Percentiles rank a stretch among this genome's conserved stretches.
These are phyloP conservation scores for Pythium brassicae DNA, from an alignment of 352 stramenopile genomes.

Conservation along the genomic window DNA sequence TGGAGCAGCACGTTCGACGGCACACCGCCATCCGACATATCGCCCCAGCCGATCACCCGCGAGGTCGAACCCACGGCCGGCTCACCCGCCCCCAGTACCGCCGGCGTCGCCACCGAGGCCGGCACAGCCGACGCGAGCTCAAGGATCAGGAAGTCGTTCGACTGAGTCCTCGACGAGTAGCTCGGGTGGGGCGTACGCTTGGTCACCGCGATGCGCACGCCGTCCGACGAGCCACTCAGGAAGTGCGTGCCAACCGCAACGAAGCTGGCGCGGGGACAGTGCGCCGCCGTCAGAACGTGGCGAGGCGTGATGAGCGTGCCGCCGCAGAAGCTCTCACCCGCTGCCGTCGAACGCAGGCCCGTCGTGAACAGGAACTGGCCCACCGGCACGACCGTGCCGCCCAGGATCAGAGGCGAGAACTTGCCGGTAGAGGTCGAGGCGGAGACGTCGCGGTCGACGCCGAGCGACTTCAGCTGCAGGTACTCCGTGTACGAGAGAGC, in stretches of 20 bases:
- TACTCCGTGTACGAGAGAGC: too few species aligned
- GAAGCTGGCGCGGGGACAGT: conserved; percentile 36
- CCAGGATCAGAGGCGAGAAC: conserved; percentile 42
- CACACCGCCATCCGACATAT: conserved; percentile 13
- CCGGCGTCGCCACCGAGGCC: conserved; percentile 27
- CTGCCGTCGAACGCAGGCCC: conserved; percentile 15
- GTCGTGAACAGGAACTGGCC: conserved; percentile 29
- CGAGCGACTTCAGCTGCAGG: too few species aligned
- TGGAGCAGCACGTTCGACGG: conserved; percentile 29
- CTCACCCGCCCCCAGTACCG: conserved; percentile 17
- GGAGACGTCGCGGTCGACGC: too few species aligned
- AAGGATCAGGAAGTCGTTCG: conserved; percentile 53
- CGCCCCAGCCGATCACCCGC: conserved; percentile 25
- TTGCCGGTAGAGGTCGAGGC: too few species aligned
- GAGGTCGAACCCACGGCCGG: conserved; percentile 8
- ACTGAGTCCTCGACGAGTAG: conserved; percentile 21
- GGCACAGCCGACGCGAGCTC: conserved; percentile 33
- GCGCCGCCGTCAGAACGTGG: conserved; percentile 40
- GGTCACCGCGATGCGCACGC: conserved; percentile 43
- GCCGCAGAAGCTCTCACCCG: conserved; percentile 19
- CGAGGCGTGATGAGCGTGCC: conserved; percentile 44
- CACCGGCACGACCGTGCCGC: conserved; percentile 31
- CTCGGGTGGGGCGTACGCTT: conserved; percentile 43
- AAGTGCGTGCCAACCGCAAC: conserved; percentile 56
- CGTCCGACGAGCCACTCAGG: conserved; percentile 33